Conservation (phyloP, 2,329 filamentous ascomycete genomes). For the Bertia moriformis region DNA sequence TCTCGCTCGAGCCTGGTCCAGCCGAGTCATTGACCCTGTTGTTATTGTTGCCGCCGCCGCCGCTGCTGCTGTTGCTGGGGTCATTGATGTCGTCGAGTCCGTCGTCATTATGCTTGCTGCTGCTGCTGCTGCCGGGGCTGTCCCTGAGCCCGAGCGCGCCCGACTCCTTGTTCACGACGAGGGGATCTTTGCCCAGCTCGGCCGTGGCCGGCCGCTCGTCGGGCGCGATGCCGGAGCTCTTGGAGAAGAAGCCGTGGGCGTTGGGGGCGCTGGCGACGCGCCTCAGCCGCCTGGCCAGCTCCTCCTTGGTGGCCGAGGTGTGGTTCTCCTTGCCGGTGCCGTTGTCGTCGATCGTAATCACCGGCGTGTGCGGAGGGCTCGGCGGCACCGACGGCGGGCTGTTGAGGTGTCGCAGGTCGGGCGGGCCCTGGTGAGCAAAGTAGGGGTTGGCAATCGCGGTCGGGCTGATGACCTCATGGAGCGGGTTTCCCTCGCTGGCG, state of each 20-base stretch:
- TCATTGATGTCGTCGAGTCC: constrained; percentile 5
- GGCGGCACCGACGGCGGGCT: constrained; percentile 73
- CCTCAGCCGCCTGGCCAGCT: constrained; percentile 79
- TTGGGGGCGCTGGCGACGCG: constrained; percentile 94
- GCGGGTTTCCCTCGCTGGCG: constrained; percentile 77
- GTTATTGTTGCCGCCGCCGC: constrained; percentile 13
- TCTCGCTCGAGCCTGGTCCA: constrained; percentile 22
- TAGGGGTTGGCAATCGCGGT: constrained; percentile 93
- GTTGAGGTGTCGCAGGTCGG: constrained; percentile 85
- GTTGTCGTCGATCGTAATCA: constrained; percentile 57
- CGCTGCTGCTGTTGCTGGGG: constrained; percentile 4
- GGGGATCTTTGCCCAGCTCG: constrained; percentile 71
- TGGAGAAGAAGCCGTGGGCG: constrained; percentile 75
- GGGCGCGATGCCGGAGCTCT: constrained; percentile 34
- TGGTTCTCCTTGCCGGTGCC: constrained; percentile 51
- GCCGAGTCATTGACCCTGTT: constrained; percentile 17
- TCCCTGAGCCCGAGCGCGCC: constrained; percentile 24
- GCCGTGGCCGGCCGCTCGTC: constrained; percentile 67
- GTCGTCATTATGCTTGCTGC: constrained; percentile 19
- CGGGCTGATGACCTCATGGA: constrained; percentile 80
- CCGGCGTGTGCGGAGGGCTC: constrained; percentile 80
- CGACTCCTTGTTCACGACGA: constrained; percentile 40
- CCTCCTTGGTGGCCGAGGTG: constrained; percentile 74
- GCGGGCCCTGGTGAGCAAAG: constrained; percentile 89
- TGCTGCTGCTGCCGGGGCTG: constrained; percentile 25